Base-by-base conservation (phyloP, 2,329 filamentous ascomycete species). In the Microthyrium microscopicum region DNA sequence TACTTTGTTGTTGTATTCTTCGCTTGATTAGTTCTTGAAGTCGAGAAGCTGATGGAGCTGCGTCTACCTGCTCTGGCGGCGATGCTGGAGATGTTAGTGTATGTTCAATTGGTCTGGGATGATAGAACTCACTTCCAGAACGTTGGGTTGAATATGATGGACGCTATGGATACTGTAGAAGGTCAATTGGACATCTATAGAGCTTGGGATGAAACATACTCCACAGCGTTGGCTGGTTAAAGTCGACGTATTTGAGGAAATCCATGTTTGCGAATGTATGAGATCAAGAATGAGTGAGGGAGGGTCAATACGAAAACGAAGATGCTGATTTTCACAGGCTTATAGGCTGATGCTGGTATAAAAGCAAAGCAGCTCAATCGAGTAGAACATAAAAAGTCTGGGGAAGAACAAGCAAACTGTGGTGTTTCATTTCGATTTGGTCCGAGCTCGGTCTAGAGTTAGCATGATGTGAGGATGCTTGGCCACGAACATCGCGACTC, bases 111-210 rank as follows among this genome's bases (percentile, higher is more conserved):
- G 15, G 36, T 15, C 33, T 22, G 25, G 27, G 25, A 28, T 41
- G 39, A 13, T 22, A 22, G 7, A 34, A 68, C 81, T 65, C 68
- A 93, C 85, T 98, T 98, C 89, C 89, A 98, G 58, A 94, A 95
- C n/a, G 89, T 77, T 16, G 89, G 89, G 58, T 98, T 98, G 60
- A 98, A 95, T 31, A 77, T 68, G 58, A 98, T 92, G 34, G 80
- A 70, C 36, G 65, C 67, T 30, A 76, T 80, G 44, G 83, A 81
- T 45, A 89, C 85, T 93, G 41, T 43, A 21, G 29, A 6, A 33
- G 19, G 26, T 16, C 26, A 9, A 32, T 20, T 21, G 8, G 29
- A 21, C 19, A 19, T 26, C 17, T 26, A 30, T 20, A 16, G 15
- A 35, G 17, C n/a, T 22, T 19, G 20, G 31, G 37, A 26, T 17